Evolutionary conservation across 371 early-diverging fungal species (phyloP).

Genomic region (Thermomucor indicae-seudaticae): DNA sequence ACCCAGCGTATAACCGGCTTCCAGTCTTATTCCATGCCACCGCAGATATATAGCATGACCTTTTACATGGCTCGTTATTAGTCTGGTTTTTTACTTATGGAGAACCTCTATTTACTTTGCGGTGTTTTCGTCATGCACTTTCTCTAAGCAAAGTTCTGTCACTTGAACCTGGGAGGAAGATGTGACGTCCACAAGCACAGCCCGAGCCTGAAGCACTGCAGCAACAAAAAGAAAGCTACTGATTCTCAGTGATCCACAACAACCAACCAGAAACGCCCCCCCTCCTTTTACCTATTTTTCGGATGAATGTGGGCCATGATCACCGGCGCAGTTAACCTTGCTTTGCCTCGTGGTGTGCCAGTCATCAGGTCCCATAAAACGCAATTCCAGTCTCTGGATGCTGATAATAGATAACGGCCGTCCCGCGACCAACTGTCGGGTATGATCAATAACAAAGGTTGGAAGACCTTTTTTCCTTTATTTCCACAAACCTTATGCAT

Average conservation of each 20-base stretch:
- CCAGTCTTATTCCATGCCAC: conserved; percentile 52
- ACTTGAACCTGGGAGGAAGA: conserved; percentile 14
- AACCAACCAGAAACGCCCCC: neutral
- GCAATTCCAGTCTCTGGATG: conserved; percentile 76
- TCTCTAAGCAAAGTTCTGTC: conserved; percentile 9
- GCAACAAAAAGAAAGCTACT: conserved; percentile 51
- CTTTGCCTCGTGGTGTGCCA: conserved; percentile 44
- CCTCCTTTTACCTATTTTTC: conserved; percentile 45
- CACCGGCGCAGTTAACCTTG: conserved; percentile 65
- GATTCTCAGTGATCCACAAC: neutral
- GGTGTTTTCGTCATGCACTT: too few relatives aligned
- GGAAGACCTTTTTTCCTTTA: neutral
- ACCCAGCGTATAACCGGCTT: conserved; percentile 67
- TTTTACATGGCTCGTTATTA: too few relatives aligned
- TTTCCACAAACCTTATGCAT: conserved; percentile 64
- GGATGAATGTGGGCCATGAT: conserved; percentile 72
- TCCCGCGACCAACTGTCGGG: conserved; percentile 64
- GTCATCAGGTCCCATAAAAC: conserved; percentile 84
- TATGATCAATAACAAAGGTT: neutral
- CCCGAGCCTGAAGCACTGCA: conserved; percentile 46
- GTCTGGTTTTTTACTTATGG: too few relatives aligned
- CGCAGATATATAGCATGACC: conserved; percentile 25
- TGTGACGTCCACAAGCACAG: conserved; percentile 53
- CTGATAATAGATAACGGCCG: conserved; percentile 64
- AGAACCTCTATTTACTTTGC: too few relatives aligned